Percentiles rank a stretch among this genome's conserved stretches.
Conservation (phyloP, 2,329 filamentous ascomycete species). For the Aspergillus pseudoviridinutans region DNA sequence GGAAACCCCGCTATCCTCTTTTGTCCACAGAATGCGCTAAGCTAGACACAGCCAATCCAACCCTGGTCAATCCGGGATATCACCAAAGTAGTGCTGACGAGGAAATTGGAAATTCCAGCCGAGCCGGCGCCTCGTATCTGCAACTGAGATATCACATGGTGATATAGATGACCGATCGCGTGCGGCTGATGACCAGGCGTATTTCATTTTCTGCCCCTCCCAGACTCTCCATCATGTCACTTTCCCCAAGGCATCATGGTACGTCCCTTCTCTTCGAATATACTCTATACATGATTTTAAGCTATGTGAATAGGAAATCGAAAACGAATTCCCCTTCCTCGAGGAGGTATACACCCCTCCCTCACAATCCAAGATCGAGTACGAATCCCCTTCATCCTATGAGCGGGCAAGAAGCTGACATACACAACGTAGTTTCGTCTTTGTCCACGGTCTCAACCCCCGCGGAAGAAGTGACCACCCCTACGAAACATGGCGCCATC, state of each 20-base stretch:
- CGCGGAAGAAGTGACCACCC: constrained; percentile 28
- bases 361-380: constrained; percentile 26
- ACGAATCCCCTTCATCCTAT: background rate
- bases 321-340: constrained; percentile 29
- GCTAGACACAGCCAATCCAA: background rate
- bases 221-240: background rate
- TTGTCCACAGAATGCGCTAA: background rate
- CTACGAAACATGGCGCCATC: constrained; percentile 31
- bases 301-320: constrained; percentile 2
- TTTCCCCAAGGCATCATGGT: background rate
- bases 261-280: background rate
- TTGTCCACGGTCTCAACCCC: constrained; percentile 31
- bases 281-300: constrained; percentile 16
- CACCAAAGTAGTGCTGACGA: background rate
- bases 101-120: background rate
- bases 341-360: constrained; percentile 25
- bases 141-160: background rate
- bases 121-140: background rate
- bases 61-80: background rate
- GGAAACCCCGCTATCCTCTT: background rate
- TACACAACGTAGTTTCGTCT: constrained; percentile 20
- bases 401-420: background rate
- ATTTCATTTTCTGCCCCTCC: background rate
- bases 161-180: background rate
- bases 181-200: background rate